Base-by-base conservation (phyloP, 495 filamentous ascomycete genomes). In the Aspergillus taichungensis region DNA sequence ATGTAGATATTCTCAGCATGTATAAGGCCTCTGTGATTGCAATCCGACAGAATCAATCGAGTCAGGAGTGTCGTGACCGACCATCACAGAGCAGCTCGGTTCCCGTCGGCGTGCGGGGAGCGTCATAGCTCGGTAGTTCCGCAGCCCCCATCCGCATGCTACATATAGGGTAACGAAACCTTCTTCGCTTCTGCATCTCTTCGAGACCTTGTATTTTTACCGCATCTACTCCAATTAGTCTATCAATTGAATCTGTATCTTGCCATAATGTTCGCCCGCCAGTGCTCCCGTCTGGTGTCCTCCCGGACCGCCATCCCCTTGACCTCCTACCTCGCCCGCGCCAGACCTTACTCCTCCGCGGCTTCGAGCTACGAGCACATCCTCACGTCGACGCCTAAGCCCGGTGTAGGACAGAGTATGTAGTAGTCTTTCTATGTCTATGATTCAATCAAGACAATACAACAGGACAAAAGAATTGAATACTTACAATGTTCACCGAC, bases 321-420 rank as follows among this genome's bases (percentile, higher is more conserved):
- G 67, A 62, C 69, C 50, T 54, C 69, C 40, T 57, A 69, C 67
- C 27, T 71, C 71, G 40, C 75, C 69, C 43, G 77, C 64, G 46
- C 57, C 66, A 51, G 66, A 30, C 67, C 56, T 40, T 87, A 78
- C 58, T 85, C 79, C 55, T 84, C 77, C 30, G 59, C 73, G 46
- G 48, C 59, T 29, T 60, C 64, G 38, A 70, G 67, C 45, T 97
- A 95, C 68, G 83, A 95, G 58, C 79, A 84, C 62, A 80, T 98
- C 54, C 64, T 87, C 29, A 80, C 87, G 36, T 85, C 87, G 12
- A 77, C 71, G 47, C 92, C 92, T 9, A 87, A 88, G 56, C 84
- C 88, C 2, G 87, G 88, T 13, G 92, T 98, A 31, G 88, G 84
- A 6, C 75, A 94, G 66, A 85, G 92, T 96, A 77, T 43, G 73